Base-by-base conservation (phyloP, 2,329 filamentous ascomycete genomes). In the Talaromyces marneffei region DNA sequence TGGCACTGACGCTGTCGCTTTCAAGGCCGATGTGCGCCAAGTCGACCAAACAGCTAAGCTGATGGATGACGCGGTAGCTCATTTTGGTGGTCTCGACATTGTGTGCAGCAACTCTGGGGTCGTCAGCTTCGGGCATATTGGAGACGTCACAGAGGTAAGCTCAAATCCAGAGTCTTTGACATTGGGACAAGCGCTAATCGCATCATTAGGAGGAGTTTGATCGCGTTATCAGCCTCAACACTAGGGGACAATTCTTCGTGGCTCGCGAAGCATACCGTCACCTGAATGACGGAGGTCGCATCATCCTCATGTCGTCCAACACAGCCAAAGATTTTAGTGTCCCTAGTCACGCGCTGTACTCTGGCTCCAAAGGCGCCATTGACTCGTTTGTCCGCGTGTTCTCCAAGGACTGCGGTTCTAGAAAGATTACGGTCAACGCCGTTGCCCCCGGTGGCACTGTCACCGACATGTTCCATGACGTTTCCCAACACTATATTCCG, bases 351-450 rank as follows among this genome's bases (percentile, higher is more conserved):
- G 81, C 86, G 10, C 81, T 91, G 52, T 91, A 91, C 80, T 88
- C 87, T n/a, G 88, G 84, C 12, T 85, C 82, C 73, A 92, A 91
- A 80, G 89, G 87, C 68, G 85, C 89, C 44, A 87, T 91, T 62
- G 88, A 91, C 75, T 87, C 87, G 6, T 89, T 91, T 75, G 87
- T 89, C 66, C 87, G 89, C 72, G 85, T 83, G 67, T 88, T 91
- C 75, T 87, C 88, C 4, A 87, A 82, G 71, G 86, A 89, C 77
- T 85, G 83, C 66, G 85, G 87, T 12, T 12, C 9, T 12, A 44
- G 12, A n/a, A 54, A 60, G 37, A 60, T 54, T 18, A 60, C 57
- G 4, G 48, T 60, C 25, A 60, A 60, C 14, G 48, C 5, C 2
- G 48, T 60, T 23, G 57, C 57, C 1, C 57, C 57, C 5, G 57